These are phyloP conservation scores for Penstemon newberryi DNA, from an alignment of 257 asterid species.

Conservation along the genomic window DNA sequence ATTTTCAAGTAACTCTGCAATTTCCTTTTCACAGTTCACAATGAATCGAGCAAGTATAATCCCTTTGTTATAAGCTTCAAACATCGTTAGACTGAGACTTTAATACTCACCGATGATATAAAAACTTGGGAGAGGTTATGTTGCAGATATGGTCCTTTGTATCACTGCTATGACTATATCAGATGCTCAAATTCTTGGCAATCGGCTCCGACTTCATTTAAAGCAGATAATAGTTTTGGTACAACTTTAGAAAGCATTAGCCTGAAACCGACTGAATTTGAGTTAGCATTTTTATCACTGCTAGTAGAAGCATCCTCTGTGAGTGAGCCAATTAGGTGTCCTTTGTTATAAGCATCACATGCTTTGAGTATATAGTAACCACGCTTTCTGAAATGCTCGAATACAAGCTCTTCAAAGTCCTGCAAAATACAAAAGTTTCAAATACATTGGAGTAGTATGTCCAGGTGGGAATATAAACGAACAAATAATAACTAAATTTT, in stretches of 20 bases:
- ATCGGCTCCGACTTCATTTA: slow-evolving; percentile 70
- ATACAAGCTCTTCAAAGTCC: slow-evolving; percentile 82
- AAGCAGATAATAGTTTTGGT: slow-evolving; percentile 64
- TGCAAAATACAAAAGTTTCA: slow-evolving; percentile 29
- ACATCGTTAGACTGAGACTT: background rate
- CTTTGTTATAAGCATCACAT: slow-evolving; percentile 92
- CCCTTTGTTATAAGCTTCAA: slow-evolving; percentile 20
- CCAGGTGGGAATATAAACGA: background rate
- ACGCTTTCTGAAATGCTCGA: slow-evolving; percentile 78
- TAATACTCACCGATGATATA: slow-evolving; percentile 3
- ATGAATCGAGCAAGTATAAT: slow-evolving; percentile 16
- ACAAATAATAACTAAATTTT: background rate
- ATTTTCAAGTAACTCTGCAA: slow-evolving; percentile 25
- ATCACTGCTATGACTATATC: slow-evolving; percentile 40
- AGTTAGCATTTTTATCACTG: slow-evolving; percentile 37
- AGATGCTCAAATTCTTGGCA: slow-evolving; percentile 68
- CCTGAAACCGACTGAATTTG: slow-evolving; percentile 93
- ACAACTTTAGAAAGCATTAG: slow-evolving; percentile 83
- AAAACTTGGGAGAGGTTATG: slow-evolving; percentile 23
- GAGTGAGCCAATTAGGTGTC: slow-evolving; percentile 85
- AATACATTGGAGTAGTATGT: no score
- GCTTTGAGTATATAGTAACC: slow-evolving; percentile 89
- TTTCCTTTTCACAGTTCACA: slow-evolving; percentile 27
- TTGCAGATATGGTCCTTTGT: slow-evolving; percentile 23
- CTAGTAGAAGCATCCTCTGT: slow-evolving; percentile 56